Percentiles rank a stretch among this genome's conserved stretches.
phyloP scores from a whole-genome alignment of 768 basidiomycete species.

The Termitomyces sp. region DNA sequence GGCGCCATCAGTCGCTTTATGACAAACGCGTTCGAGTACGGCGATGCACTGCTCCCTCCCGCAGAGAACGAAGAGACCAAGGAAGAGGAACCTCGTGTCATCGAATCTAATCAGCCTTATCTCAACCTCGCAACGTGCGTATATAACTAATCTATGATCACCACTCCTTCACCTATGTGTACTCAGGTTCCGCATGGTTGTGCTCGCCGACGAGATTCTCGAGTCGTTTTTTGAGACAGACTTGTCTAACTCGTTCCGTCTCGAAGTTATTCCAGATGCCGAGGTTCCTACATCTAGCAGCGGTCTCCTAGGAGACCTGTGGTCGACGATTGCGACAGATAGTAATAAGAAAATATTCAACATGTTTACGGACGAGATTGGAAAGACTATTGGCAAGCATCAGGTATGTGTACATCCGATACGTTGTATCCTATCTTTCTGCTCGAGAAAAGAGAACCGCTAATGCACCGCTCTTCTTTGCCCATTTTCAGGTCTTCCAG shows the following conservation, averaged over 20 bases:
- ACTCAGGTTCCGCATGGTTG: conserved; percentile 95
- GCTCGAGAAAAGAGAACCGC: not conserved
- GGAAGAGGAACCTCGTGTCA: conserved; percentile 32
- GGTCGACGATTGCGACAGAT: conserved; percentile 86
- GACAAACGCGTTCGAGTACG: conserved; percentile 98
- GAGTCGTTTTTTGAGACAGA: conserved; percentile 97
- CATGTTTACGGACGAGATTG: conserved; percentile 89
- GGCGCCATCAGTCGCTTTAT: conserved; percentile 96
- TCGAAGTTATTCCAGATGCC: conserved; percentile 65
- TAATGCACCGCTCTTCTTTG: not conserved
- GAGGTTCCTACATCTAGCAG: conserved; percentile 55
- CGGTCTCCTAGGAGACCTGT: conserved; percentile 75
- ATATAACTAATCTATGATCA: not conserved
- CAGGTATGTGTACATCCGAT: conserved; percentile 41
- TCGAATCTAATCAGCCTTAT: conserved; percentile 82
- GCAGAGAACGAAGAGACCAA: conserved; percentile 15
- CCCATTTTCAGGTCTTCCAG: conserved; percentile 50
- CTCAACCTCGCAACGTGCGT: conserved; percentile 83
- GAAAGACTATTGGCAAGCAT: conserved; percentile 91
- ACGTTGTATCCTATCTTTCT: not conserved
- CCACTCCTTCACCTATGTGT: not conserved
- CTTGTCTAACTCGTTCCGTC: conserved; percentile 80
- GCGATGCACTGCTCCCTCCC: conserved; percentile 80
- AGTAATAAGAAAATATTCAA: conserved; percentile 94
- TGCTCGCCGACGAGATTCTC: conserved; percentile 92